A percentile compares a stretch with the other conserved stretches of the same genome.
Conservation (phyloP, 441 rosid species). For the Arabidopsis hybrid region DNA sequence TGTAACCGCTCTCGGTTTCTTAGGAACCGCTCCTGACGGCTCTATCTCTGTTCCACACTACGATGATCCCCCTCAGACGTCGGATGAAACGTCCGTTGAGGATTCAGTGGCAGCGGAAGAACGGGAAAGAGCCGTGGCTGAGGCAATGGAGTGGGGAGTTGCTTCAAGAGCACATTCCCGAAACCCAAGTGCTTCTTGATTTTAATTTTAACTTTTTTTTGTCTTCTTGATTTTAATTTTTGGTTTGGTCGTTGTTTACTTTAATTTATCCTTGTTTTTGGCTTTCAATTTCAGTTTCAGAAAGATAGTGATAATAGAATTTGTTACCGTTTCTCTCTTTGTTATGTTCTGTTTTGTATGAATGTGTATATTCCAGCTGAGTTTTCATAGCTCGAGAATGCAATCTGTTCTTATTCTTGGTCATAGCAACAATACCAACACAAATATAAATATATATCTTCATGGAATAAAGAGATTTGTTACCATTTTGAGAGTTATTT, state of each 20-base stretch:
- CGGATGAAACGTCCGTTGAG: slow-evolving; percentile 25
- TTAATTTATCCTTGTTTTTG: neutral
- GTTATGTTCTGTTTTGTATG: slow-evolving; percentile 24
- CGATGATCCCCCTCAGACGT: slow-evolving; percentile 27
- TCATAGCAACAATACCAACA: neutral
- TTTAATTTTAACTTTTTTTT: neutral
- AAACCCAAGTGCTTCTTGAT: slow-evolving; percentile 47
- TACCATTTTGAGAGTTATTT: neutral
- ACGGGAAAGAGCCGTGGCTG: slow-evolving; percentile 67
- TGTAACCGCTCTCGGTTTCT: slow-evolving; percentile 71
- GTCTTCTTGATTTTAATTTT: slow-evolving; percentile 6
- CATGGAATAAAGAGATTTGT: neutral
- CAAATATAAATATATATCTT: neutral
- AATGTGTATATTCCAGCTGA: slow-evolving; percentile 43
- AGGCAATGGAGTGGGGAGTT: slow-evolving; percentile 86
- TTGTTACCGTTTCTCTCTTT: slow-evolving; percentile 22
- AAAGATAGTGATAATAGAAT: slow-evolving; percentile 35
- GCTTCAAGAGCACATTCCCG: slow-evolving; percentile 53
- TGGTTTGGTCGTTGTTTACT: slow-evolving; percentile 28
- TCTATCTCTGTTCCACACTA: slow-evolving; percentile 40
- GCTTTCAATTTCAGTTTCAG: slow-evolving; percentile 13
- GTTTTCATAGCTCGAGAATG: slow-evolving; percentile 40
- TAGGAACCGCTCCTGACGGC: slow-evolving; percentile 48
- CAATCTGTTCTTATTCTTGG: slow-evolving; percentile 4
- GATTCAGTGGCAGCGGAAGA: slow-evolving; percentile 39